A percentile compares a stretch with the other conserved stretches of the same genome.
phyloP scores from a whole-genome alignment of 2,329 filamentous ascomycete genomes.

The Fusarium sp. region DNA sequence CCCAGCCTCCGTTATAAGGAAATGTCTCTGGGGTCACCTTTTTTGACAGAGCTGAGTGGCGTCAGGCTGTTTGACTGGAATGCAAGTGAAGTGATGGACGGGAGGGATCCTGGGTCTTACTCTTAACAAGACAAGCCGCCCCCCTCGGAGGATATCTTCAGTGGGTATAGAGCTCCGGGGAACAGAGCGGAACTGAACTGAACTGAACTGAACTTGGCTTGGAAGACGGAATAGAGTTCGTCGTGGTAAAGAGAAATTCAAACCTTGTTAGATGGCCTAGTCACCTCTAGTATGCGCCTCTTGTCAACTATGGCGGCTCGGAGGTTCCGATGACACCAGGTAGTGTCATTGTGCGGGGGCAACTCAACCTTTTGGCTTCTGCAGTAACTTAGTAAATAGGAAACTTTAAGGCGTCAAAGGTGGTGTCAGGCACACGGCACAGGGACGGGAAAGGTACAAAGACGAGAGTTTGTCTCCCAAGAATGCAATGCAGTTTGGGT shows the following conservation, averaged over 20 bases:
- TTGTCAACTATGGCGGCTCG: slow-evolving; percentile 19
- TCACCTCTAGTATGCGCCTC: slow-evolving; percentile 14
- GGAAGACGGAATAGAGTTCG: slow-evolving; percentile 23
- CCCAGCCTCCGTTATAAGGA: slow-evolving; percentile 22
- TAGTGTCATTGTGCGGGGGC: slow-evolving; percentile 21
- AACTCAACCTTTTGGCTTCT: slow-evolving; percentile 10
- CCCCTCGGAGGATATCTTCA: slow-evolving; percentile 1
- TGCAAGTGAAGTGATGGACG: slow-evolving; percentile 30
- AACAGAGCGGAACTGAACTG: not conserved
- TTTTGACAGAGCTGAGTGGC: slow-evolving; percentile 8
- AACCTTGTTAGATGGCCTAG: slow-evolving; percentile 19
- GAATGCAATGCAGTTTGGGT: slow-evolving; percentile 27
- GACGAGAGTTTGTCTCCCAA: slow-evolving; percentile 26
- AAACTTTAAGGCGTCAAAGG: not conserved
- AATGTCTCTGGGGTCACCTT: not conserved
- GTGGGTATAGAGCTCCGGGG: not conserved
- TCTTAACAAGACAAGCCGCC: not conserved
- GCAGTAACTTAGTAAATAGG: not conserved
- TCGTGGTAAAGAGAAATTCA: slow-evolving; percentile 8
- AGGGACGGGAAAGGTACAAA: slow-evolving; percentile 1
- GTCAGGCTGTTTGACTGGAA: slow-evolving; percentile 25
- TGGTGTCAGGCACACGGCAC: slow-evolving; percentile 18
- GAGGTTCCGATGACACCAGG: slow-evolving; percentile 22
- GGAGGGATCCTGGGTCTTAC: slow-evolving; percentile 9
- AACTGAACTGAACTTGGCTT: not conserved